Percentiles rank a stretch among this genome's conserved stretches.
Evolutionary conservation across 2,329 filamentous ascomycete genomes (phyloP).

Genomic region (Nemania abortiva): DNA sequence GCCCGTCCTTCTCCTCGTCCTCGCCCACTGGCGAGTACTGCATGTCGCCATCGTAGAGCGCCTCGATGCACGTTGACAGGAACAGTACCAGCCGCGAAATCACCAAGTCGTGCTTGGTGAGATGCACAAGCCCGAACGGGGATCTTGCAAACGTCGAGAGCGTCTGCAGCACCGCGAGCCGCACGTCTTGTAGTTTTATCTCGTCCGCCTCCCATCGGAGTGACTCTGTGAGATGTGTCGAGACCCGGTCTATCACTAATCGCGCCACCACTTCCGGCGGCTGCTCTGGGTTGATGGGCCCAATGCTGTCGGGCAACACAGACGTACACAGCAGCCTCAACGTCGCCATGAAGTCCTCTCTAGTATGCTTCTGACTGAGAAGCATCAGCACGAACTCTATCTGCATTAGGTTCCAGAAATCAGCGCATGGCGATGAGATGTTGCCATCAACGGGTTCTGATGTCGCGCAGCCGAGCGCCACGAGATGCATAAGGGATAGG

Average conservation of each 20-base stretch:
- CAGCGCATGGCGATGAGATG: conserved; percentile 51
- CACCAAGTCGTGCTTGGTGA: conserved; percentile 75
- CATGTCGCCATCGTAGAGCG: conserved; percentile 74
- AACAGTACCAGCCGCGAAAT: conserved; percentile 81
- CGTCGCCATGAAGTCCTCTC: conserved; percentile 72
- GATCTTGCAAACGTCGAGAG: conserved; percentile 71
- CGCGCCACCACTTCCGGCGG: conserved; percentile 59
- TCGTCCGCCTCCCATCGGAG: conserved; percentile 58
- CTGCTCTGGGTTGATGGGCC: conserved; percentile 67
- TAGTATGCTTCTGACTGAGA: conserved; percentile 74
- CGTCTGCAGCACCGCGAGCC: conserved; percentile 63
- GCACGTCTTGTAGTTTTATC: conserved; percentile 58
- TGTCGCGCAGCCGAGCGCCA: conserved; percentile 70
- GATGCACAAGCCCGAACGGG: conserved; percentile 71
- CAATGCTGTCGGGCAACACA: conserved; percentile 72
- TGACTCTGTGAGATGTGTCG: conserved; percentile 70
- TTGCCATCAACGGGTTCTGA: conserved; percentile 45
- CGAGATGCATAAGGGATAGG: conserved; percentile 73
- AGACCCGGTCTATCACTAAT: conserved; percentile 71
- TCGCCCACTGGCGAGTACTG: conserved; percentile 43
- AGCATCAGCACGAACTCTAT: conserved; percentile 75
- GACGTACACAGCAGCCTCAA: conserved; percentile 76
- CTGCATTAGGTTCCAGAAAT: conserved; percentile 77
- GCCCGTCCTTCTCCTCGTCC: conserved; percentile 41
- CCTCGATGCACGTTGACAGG: conserved; percentile 73